Conservation (phyloP, 331 rosid species). For the Cydonia oblonga region DNA sequence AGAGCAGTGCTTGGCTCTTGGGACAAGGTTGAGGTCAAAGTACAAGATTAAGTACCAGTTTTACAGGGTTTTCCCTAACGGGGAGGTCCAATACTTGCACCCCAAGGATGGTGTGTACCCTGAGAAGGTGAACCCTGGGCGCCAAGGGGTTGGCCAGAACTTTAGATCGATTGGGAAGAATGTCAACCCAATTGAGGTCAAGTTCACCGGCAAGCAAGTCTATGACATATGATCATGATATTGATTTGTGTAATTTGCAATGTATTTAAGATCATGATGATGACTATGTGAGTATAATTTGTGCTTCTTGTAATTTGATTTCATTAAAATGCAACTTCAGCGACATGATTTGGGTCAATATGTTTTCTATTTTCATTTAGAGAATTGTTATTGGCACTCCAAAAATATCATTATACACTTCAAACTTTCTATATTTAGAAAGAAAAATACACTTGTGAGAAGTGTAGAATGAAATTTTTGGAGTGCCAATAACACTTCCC, state of each 20-base stretch:
- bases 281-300: constrained; percentile 5
- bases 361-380: too few relatives aligned
- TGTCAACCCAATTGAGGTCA: constrained; percentile 76
- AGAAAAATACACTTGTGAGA: too few relatives aligned
- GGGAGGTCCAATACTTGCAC: constrained; percentile 92
- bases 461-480: too few relatives aligned
- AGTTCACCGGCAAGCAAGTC: constrained; percentile 86
- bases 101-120: constrained; percentile 98
- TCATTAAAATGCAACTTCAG: background rate
- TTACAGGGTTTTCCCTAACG: constrained; percentile 95
- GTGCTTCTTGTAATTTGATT: background rate
- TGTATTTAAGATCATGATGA: background rate
- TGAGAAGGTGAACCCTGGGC: constrained; percentile 89
- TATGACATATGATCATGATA: constrained; percentile 48
- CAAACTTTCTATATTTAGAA: too few relatives aligned
- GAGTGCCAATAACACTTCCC: too few relatives aligned
- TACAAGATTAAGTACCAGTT: constrained; percentile 97
- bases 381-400: too few relatives aligned
- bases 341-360: background rate
- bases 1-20: constrained; percentile 96
- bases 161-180: constrained; percentile 92
- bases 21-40: constrained; percentile 79
- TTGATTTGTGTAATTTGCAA: background rate
- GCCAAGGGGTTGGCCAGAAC: constrained; percentile 83
- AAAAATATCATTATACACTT: too few relatives aligned